A percentile compares a stretch with the other conserved stretches of the same genome.
These are phyloP conservation scores for Boletus pseudo-olivaceus DNA, from an alignment of 768 basidiomycete species.

Conservation along the genomic window DNA sequence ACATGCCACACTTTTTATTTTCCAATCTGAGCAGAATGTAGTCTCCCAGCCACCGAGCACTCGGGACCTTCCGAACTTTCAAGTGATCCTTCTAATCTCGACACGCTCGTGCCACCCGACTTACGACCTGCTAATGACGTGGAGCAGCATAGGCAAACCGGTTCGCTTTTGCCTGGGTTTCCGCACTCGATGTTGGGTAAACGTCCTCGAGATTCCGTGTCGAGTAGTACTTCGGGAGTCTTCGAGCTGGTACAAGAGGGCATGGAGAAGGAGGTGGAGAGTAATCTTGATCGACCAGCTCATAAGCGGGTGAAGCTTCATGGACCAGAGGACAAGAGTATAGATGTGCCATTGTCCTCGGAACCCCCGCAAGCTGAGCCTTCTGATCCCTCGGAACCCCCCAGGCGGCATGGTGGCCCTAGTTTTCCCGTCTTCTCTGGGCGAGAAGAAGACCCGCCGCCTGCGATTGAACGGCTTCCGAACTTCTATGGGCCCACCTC, in stretches of 20 bases:
- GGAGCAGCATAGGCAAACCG: constrained; percentile 12
- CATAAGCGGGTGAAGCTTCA: constrained; percentile 51
- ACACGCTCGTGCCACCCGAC: constrained; percentile 10
- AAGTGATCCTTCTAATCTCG: constrained; percentile 20
- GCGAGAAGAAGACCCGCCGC: constrained; percentile 41
- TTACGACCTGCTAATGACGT: constrained; percentile 3
- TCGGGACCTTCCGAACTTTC: constrained; percentile 18
- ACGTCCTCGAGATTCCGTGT: constrained; percentile 52
- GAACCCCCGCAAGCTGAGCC: constrained; percentile 16
- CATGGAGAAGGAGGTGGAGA: constrained; percentile 38
- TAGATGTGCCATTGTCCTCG: constrained; percentile 8
- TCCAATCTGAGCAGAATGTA: constrained; percentile 15
- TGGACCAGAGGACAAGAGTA: constrained; percentile 24
- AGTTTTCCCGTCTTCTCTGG: constrained; percentile 51
- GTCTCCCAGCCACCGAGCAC: constrained; percentile 19
- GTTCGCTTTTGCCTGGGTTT: constrained; percentile 34
- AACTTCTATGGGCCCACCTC: constrained; percentile 47
- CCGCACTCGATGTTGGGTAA: constrained; percentile 59
- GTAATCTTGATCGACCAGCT: constrained; percentile 39
- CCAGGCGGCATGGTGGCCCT: constrained; percentile 30
- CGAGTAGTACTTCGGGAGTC: constrained; percentile 40
- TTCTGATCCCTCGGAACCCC: constrained; percentile 10
- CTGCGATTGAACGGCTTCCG: constrained; percentile 50
- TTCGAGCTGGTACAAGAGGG: constrained; percentile 43
- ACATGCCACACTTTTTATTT: background rate